Conservation (phyloP, 768 basidiomycete genomes). For the Hebeloma cylindrosporum region DNA sequence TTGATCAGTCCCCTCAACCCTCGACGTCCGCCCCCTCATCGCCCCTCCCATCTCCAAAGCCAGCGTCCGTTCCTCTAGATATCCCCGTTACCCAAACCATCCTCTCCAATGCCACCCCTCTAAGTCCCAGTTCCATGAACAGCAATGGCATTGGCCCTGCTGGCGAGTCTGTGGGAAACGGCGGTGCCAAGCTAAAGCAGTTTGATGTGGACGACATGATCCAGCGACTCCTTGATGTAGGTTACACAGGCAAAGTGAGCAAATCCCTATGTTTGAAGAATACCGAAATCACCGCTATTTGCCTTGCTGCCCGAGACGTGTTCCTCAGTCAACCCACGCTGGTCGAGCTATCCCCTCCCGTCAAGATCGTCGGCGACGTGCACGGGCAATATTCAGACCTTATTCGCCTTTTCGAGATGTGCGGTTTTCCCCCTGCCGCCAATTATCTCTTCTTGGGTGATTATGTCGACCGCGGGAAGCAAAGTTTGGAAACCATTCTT, state of each 20-base stretch:
- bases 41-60: slow-evolving; percentile 42
- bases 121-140: slow-evolving; percentile 52
- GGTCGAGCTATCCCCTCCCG: slow-evolving; percentile 94
- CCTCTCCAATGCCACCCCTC: slow-evolving; percentile 64
- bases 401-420: slow-evolving; percentile 99
- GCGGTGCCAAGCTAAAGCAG: slow-evolving; percentile 54
- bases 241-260: slow-evolving; percentile 97
- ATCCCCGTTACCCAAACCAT: slow-evolving; percentile 84
- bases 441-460: slow-evolving; percentile 99
- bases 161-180: slow-evolving; percentile 44
- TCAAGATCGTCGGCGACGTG: slow-evolving; percentile 99
- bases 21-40: slow-evolving; percentile 41
- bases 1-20: slow-evolving; percentile 36
- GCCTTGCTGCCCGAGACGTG: slow-evolving; percentile 93
- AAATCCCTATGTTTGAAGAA: slow-evolving; percentile 96
- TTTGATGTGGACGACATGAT: slow-evolving; percentile 99
- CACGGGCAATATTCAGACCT: slow-evolving; percentile 99
- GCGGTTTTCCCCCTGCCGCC: slow-evolving; percentile 94
- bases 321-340: slow-evolving; percentile 96
- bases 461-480: slow-evolving; percentile 98
- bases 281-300: slow-evolving; percentile 90
- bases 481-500: slow-evolving; percentile 96
- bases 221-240: slow-evolving; percentile 90
- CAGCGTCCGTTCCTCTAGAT: slow-evolving; percentile 60
- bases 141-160: slow-evolving; percentile 38